phyloP scores from a whole-genome alignment of 2,329 filamentous ascomycete genomes.

The Cercospora sp. region DNA sequence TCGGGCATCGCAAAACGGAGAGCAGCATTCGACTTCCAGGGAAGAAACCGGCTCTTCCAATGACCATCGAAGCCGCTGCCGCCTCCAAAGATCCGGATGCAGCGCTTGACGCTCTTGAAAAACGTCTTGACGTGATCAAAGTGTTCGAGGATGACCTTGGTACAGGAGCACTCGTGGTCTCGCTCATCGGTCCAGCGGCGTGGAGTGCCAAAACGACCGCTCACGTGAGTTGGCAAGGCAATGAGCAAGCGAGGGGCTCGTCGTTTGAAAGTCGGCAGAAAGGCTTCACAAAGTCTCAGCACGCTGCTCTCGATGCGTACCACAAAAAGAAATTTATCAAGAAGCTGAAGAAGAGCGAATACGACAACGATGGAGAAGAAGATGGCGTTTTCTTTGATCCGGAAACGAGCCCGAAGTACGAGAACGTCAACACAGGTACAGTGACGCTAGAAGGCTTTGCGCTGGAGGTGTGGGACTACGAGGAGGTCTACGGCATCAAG shows the following conservation, averaged over 20 bases:
- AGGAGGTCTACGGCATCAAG: not conserved
- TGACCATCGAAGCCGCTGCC: not conserved
- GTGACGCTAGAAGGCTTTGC: slow-evolving; percentile 6
- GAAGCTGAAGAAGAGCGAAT: not conserved
- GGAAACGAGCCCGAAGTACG: not conserved
- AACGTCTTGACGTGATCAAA: not conserved
- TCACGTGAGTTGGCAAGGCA: not conserved
- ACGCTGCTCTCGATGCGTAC: not conserved
- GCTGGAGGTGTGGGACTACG: not conserved
- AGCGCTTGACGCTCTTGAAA: not conserved
- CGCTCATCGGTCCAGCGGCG: not conserved
- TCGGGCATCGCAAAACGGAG: not conserved
- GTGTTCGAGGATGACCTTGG: not conserved
- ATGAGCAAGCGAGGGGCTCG: not conserved
- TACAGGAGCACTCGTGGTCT: not conserved
- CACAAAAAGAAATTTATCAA: slow-evolving; percentile 1
- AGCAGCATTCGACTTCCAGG: not conserved
- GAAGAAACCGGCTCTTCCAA: not conserved
- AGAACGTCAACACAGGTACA: slow-evolving; percentile 1
- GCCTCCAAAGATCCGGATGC: not conserved
- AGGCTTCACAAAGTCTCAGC: not conserved
- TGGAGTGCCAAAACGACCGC: not conserved
- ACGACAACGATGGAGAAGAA: not conserved
- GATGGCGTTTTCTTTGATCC: slow-evolving; percentile 4
- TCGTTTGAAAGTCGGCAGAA: not conserved